These are phyloP conservation scores for Plasmodium sp. DNA, from an alignment of 169 alveolate genomes.

Conservation along the genomic window DNA sequence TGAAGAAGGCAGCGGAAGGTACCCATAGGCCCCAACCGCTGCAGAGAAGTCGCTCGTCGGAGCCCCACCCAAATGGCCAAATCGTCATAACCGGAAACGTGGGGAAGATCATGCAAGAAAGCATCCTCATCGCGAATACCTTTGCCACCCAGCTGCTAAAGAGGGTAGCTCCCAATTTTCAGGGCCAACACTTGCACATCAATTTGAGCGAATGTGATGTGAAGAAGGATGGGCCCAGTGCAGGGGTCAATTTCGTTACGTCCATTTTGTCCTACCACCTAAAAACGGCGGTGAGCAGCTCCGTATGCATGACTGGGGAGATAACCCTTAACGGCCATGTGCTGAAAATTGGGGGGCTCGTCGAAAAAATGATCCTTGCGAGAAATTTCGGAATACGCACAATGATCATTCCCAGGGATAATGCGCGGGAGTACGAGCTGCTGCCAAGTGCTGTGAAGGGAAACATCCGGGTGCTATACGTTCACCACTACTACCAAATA, in stretches of 20 bases:
- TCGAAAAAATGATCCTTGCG: slow-evolving; percentile 95
- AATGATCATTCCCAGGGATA: slow-evolving; percentile 85
- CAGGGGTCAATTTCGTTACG: slow-evolving; percentile 94
- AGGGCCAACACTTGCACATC: slow-evolving; percentile 90
- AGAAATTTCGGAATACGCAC: slow-evolving; percentile 90
- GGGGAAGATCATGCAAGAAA: slow-evolving; percentile 95
- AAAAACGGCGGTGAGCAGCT: slow-evolving; percentile 79
- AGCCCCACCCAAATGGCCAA: slow-evolving; percentile 70
- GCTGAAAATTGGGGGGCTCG: slow-evolving; percentile 93
- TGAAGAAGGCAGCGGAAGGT: background rate
- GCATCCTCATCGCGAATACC: slow-evolving; percentile 93
- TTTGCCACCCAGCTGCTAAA: slow-evolving; percentile 87
- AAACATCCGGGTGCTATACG: slow-evolving; percentile 77
- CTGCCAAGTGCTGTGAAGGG: slow-evolving; percentile 80
- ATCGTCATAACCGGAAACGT: slow-evolving; percentile 93
- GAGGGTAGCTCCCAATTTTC: slow-evolving; percentile 80
- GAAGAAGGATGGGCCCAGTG: slow-evolving; percentile 97
- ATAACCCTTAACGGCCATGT: slow-evolving; percentile 95
- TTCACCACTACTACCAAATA: slow-evolving; percentile 82
- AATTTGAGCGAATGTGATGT: slow-evolving; percentile 97
- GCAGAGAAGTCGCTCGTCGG: background rate
- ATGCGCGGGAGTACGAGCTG: slow-evolving; percentile 80
- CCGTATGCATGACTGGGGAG: slow-evolving; percentile 97
- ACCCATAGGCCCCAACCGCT: background rate
- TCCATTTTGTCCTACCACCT: slow-evolving; percentile 91